Evolutionary conservation across 805 yeast genomes (phyloP).

Genomic region (Clavispora fructus): DNA sequence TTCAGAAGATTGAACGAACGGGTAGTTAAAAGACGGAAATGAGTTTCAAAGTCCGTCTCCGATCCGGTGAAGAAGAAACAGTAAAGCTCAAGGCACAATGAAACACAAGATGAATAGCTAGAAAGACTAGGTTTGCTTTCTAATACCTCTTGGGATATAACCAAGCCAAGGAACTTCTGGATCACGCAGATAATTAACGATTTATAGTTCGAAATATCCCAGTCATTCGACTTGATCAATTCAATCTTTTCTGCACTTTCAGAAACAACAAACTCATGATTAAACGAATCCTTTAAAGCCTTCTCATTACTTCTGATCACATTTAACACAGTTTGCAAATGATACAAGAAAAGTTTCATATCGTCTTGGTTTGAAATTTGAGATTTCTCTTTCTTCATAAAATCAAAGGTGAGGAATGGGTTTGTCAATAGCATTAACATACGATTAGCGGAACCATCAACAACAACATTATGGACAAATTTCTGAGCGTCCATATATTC

Average conservation of each 20-base stretch:
- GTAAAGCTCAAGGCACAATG: constrained; percentile 40
- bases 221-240: constrained; percentile 35
- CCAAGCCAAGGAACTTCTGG: constrained; percentile 39
- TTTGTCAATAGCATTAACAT: constrained; percentile 55
- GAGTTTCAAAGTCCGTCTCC: constrained; percentile 47
- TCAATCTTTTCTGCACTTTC: constrained; percentile 40
- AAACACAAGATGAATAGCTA: constrained; percentile 25
- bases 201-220: constrained; percentile 59
- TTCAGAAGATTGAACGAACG: constrained; percentile 22
- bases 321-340: constrained; percentile 47
- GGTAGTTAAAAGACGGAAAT: constrained; percentile 38
- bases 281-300: constrained; percentile 43
- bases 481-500: constrained; percentile 38
- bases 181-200: constrained; percentile 45
- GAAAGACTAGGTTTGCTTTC: constrained; percentile 14
- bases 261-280: constrained; percentile 54
- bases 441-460: constrained; percentile 54
- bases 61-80: constrained; percentile 47
- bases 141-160: constrained; percentile 15
- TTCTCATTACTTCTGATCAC: constrained; percentile 46
- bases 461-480: constrained; percentile 43
- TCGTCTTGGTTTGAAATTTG: constrained; percentile 48
- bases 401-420: constrained; percentile 43
- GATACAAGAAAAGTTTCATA: constrained; percentile 56
- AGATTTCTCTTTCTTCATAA: constrained; percentile 24